phyloP scores from a whole-genome alignment of 2,329 filamentous ascomycete species.

The Aspergillus melleus region DNA sequence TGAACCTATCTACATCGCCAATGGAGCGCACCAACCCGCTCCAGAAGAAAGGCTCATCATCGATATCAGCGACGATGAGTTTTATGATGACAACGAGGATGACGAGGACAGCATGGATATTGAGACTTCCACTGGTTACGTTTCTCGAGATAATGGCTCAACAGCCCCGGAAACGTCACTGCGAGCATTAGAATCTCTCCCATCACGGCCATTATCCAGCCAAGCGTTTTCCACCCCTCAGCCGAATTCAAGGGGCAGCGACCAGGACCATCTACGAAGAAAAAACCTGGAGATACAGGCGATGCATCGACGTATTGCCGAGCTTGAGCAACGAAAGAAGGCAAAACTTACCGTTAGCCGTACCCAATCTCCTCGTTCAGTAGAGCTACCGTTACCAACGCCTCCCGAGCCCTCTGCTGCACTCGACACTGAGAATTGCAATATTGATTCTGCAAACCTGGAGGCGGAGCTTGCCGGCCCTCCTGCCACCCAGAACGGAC shows the following conservation, averaged over 20 bases:
- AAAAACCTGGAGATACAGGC: constrained; percentile 51
- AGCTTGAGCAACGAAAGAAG: constrained; percentile 47
- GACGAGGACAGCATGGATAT: constrained; percentile 30
- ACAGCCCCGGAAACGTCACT: constrained; percentile 24
- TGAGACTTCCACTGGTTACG: constrained; percentile 33
- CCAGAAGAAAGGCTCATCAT: constrained; percentile 71
- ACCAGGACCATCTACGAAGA: constrained; percentile 46
- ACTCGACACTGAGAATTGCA: neutral
- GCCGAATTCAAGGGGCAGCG: constrained; percentile 36
- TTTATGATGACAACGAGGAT: constrained; percentile 33
- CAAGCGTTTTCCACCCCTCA: constrained; percentile 39
- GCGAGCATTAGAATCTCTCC: constrained; percentile 46
- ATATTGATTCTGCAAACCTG: neutral
- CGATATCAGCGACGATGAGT: constrained; percentile 76
- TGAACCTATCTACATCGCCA: constrained; percentile 49
- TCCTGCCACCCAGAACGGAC: neutral
- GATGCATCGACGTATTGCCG: constrained; percentile 52
- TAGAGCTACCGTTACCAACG: constrained; percentile 25
- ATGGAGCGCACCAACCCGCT: constrained; percentile 39
- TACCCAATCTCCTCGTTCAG: constrained; percentile 34
- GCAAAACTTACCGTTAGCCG: constrained; percentile 41
- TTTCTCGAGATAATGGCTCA: constrained; percentile 4
- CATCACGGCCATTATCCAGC: constrained; percentile 45
- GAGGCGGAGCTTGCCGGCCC: no score
- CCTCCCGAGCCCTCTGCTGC: constrained; percentile 12